These are phyloP conservation scores for Exobasidium cylindrosporum DNA, from an alignment of 1,284 basidiomycete species.

Conservation along the genomic window DNA sequence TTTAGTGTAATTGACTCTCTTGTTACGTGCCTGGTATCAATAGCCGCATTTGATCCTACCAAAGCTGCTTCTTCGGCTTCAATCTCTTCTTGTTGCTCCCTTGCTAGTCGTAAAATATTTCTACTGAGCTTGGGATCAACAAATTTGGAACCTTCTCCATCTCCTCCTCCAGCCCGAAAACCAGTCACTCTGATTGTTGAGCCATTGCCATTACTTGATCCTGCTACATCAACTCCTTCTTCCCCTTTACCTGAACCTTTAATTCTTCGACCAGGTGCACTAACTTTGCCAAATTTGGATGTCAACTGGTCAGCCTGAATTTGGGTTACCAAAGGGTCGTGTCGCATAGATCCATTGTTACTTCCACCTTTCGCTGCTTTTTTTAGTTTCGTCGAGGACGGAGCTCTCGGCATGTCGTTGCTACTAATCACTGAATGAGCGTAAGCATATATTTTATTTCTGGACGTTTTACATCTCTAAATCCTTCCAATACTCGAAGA, in stretches of 20 bases:
- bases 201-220: neutral
- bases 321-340: conserved; percentile 5
- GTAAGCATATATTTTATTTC: no score
- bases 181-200: neutral
- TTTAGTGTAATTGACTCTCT: neutral
- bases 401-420: conserved; percentile 13
- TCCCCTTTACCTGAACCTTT: neutral
- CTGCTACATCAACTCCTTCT: neutral
- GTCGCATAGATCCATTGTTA: neutral
- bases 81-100: conserved; percentile 85
- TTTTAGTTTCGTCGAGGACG: conserved; percentile 3
- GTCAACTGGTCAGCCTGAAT: conserved; percentile 9
- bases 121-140: conserved; percentile 68
- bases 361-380: conserved; percentile 1
- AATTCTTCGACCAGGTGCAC: conserved; percentile 6
- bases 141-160: conserved; percentile 22
- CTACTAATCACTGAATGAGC: no score
- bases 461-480: no score
- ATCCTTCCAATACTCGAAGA: no score
- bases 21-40: neutral
- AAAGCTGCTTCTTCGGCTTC: conserved; percentile 48
- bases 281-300: conserved; percentile 9
- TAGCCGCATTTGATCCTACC: conserved; percentile 9
- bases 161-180: conserved; percentile 1
- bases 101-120: conserved; percentile 86